Conservation (phyloP, 1,284 basidiomycete genomes). For the Ceratobasidium sp. region DNA sequence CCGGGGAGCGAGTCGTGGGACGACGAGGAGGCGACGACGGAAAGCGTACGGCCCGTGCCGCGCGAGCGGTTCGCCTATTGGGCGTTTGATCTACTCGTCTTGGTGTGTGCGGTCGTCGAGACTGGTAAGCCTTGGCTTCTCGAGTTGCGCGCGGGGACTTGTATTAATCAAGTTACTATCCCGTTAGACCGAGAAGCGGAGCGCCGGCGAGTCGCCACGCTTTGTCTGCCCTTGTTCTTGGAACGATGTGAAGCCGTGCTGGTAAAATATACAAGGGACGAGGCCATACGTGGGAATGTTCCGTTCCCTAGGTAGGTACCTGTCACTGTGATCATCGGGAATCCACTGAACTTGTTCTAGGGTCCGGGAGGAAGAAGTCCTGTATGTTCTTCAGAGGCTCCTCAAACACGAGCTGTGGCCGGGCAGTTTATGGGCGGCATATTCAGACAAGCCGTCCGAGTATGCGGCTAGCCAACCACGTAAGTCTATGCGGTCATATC, state of each 20-base stretch:
- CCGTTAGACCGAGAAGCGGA: slow-evolving; percentile 62
- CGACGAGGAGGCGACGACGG: slow-evolving; percentile 65
- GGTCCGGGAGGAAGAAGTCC: slow-evolving; percentile 85
- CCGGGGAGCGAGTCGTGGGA: slow-evolving; percentile 45
- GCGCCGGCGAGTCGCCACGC: slow-evolving; percentile 69
- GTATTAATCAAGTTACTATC: background rate
- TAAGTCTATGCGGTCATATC: slow-evolving; percentile 46
- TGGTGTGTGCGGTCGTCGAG: slow-evolving; percentile 73
- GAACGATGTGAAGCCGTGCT: slow-evolving; percentile 74
- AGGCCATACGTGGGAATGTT: slow-evolving; percentile 77
- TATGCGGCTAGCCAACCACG: slow-evolving; percentile 62
- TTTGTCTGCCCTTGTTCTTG: slow-evolving; percentile 73
- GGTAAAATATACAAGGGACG: slow-evolving; percentile 79
- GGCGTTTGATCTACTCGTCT: slow-evolving; percentile 89
- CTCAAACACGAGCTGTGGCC: slow-evolving; percentile 71
- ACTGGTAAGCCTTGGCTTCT: slow-evolving; percentile 50
- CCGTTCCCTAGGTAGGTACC: slow-evolving; percentile 78
- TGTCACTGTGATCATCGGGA: slow-evolving; percentile 32
- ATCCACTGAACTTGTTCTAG: slow-evolving; percentile 52
- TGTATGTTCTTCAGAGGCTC: slow-evolving; percentile 83
- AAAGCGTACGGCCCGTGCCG: slow-evolving; percentile 61
- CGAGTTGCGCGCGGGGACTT: background rate
- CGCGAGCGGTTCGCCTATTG: slow-evolving; percentile 91
- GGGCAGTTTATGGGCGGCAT: slow-evolving; percentile 75
- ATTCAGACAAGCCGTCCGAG: slow-evolving; percentile 66